Conservation (phyloP, 345 rosid genomes). For the Theobroma cacao region DNA sequence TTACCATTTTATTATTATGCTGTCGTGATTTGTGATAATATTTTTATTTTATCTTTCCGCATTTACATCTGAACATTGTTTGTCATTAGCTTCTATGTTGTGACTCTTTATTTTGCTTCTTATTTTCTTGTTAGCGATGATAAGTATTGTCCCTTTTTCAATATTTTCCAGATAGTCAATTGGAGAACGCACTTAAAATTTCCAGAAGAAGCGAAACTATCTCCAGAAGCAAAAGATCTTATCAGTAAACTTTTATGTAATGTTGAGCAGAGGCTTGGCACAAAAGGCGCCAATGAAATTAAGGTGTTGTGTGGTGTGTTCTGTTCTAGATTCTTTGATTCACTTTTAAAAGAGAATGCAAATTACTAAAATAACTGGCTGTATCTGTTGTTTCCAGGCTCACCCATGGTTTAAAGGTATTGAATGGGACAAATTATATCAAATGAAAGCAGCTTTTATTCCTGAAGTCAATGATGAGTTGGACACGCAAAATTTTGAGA, state of each 20-base stretch:
- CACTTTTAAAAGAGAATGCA: conserved; percentile 4
- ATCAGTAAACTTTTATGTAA: conserved; percentile 86
- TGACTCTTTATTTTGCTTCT: background rate
- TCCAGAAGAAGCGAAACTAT: conserved; percentile 93
- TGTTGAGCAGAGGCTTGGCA: conserved; percentile 88
- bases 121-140: conserved; percentile 2
- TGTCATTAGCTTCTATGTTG: background rate
- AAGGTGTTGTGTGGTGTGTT: conserved; percentile 71
- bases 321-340: conserved; percentile 31
- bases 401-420: conserved; percentile 87
- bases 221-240: conserved; percentile 87
- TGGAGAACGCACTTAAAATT: conserved; percentile 96
- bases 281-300: conserved; percentile 86
- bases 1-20: background rate
- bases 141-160: background rate
- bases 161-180: conserved; percentile 71
- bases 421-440: conserved; percentile 87
- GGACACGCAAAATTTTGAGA: conserved; percentile 96
- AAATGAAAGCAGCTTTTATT: conserved; percentile 89
- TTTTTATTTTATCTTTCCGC: background rate
- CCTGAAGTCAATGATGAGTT: conserved; percentile 96
- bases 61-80: background rate
- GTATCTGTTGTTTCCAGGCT: conserved; percentile 44
- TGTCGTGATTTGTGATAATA: background rate
- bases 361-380: conserved; percentile 20